These are phyloP conservation scores for Trichoderma hamatum DNA, from an alignment of 2,329 filamentous ascomycete species.

Conservation along the genomic window DNA sequence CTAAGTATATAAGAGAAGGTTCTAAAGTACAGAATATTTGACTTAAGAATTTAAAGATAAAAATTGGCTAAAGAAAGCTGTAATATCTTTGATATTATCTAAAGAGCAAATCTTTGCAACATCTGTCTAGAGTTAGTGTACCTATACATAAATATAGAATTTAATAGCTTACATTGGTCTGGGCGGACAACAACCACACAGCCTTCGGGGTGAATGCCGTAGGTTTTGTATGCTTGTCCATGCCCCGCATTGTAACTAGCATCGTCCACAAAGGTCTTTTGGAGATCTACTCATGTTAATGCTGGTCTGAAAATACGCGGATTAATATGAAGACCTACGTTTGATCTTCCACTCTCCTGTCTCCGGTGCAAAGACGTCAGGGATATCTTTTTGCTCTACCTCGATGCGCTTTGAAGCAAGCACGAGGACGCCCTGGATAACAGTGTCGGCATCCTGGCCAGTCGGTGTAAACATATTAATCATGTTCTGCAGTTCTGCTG, in stretches of 20 bases:
- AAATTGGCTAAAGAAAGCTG: background rate
- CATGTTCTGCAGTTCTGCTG: background rate
- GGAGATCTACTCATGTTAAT: background rate
- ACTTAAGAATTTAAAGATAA: background rate
- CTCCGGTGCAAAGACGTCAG: background rate
- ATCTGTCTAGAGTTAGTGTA: background rate
- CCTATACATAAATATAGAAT: background rate
- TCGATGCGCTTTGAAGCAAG: background rate
- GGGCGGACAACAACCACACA: conserved; percentile 2
- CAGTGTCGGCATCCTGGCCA: background rate
- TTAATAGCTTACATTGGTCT: conserved; percentile 1
- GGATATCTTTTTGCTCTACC: background rate
- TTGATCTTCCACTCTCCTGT: conserved; percentile 12
- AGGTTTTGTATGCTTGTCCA: conserved; percentile 2
- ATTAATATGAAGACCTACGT: background rate
- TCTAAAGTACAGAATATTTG: too few relatives aligned
- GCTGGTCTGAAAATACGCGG: background rate
- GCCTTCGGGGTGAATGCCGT: background rate
- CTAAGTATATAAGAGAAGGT: too few relatives aligned
- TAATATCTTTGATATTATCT: background rate
- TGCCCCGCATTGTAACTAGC: background rate
- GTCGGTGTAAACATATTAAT: background rate
- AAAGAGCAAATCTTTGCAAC: conserved; percentile 5
- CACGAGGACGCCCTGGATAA: background rate
- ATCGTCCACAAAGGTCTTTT: background rate